A percentile compares a stretch with the other conserved stretches of the same genome.
Conservation (phyloP, 139 green algal genomes). For the Chlorella sp. region DNA sequence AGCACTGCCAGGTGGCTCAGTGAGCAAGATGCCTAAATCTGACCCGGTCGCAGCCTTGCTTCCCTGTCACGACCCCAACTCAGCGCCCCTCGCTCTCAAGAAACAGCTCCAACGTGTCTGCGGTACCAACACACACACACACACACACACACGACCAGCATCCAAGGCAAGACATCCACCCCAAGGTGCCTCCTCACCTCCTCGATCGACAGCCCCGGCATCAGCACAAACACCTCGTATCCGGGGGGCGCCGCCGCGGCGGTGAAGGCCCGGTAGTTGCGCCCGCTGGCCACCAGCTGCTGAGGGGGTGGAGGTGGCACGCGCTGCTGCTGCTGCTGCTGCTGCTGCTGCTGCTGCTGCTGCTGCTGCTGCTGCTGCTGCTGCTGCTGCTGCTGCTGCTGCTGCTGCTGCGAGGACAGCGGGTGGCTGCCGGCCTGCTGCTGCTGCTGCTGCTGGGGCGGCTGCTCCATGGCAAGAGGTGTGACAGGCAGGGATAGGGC, state of each 20-base stretch:
- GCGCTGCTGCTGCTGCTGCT: background rate
- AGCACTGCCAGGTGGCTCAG: too few relatives aligned
- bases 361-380: background rate
- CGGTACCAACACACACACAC: background rate
- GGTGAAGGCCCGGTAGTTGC: constrained; percentile 17
- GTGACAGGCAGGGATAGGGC: background rate
- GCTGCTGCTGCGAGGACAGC: background rate
- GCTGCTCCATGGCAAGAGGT: background rate
- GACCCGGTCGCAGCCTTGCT: background rate
- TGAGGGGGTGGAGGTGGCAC: background rate
- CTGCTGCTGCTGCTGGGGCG: background rate
- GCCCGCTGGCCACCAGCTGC: constrained; percentile 3
- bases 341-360: background rate
- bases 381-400: background rate
- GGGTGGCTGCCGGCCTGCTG: background rate
- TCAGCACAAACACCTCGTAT: constrained; percentile 26
- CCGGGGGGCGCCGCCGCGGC: background rate
- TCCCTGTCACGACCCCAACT: background rate
- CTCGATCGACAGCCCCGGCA: constrained; percentile 10
- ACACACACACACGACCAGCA: background rate
- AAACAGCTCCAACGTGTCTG: background rate
- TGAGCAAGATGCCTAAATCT: background rate
- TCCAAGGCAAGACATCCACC: background rate
- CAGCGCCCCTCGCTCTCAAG: too few relatives aligned
- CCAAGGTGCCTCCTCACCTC: background rate